Base-by-base conservation (phyloP, 2,329 filamentous ascomycete species). In the Aureobasidium namibiae region DNA sequence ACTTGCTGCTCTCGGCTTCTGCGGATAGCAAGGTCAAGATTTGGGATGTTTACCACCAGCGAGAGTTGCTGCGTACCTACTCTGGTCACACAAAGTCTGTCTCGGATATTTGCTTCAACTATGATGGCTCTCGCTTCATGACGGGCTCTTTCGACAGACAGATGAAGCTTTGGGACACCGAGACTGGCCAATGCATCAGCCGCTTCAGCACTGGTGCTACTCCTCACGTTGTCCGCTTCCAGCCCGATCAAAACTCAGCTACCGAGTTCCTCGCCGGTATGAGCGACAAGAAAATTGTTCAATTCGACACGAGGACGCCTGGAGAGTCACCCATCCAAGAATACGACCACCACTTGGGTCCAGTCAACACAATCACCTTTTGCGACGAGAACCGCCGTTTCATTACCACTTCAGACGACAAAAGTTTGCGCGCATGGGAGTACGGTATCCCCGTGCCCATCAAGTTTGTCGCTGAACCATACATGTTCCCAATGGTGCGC, bases 221-320 rank as follows among this genome's bases (percentile, higher is more conserved):
- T 14, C 92, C 94, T 5, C 94, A 99, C 70, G 92, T 96, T 56
- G 80, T 99, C 66, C 87, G 89, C 65, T 97, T 97, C 80, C 95
- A 97, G 74, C 92, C 92, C 0, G 83, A 85, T 50, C 77, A 81
- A 0, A 85, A 88, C 57, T 84, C 87, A 65, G 83, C 86, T 9
- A 88, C 94, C 71, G 92, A 97, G 73, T 99, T 99, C 74, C 76
- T 99, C 59, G 92, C 91, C 1, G 94, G 94, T 68, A 95, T 97
- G 90, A 94, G 90, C 38, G 92, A 99, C 74, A 99, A 99, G 80
- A 96, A 96, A 79, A 99, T 99, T 66, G 82, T 99, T 42, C 94
- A 99, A 70, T 99, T 95, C 74, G 94, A 99, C 73, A 92, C 86
- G 2, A 84, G 95, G 85, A 86, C 7, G 84, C 84, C 65, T 85